These are phyloP conservation scores for Kregervanrija fluxuum DNA, from an alignment of 805 yeast species.

Conservation along the genomic window DNA sequence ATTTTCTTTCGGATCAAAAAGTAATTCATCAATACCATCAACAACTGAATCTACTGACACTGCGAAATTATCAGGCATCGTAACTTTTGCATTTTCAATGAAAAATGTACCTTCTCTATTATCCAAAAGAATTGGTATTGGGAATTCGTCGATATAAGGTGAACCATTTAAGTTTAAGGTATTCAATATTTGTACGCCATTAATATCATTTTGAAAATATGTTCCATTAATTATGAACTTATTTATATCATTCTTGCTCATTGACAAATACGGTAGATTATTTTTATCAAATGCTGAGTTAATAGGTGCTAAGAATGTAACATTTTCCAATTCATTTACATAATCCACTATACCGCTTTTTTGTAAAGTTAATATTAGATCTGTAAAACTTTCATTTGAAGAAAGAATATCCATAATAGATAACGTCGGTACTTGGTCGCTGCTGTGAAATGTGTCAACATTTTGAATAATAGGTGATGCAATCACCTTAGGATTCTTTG, in stretches of 20 bases:
- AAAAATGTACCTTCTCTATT: constrained; percentile 25
- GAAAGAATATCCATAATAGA: constrained; percentile 67
- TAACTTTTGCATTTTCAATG: constrained; percentile 41
- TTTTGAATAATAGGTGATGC: too few species aligned
- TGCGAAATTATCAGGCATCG: constrained; percentile 53
- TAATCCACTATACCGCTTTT: constrained; percentile 53
- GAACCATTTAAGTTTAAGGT: constrained; percentile 19
- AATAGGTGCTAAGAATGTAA: constrained; percentile 74
- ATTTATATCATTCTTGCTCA: constrained; percentile 13
- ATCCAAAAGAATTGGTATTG: constrained; percentile 28
- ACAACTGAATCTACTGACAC: constrained; percentile 57
- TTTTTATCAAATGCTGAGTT: constrained; percentile 56
- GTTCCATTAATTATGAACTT: constrained; percentile 32
- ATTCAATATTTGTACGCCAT: constrained; percentile 22
- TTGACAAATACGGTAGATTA: constrained; percentile 1
- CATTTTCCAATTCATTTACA: constrained; percentile 50
- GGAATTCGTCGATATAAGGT: constrained; percentile 9
- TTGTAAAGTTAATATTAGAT: constrained; percentile 55
- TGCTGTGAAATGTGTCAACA: too few species aligned
- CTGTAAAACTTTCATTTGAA: constrained; percentile 57
- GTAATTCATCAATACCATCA: constrained; percentile 49
- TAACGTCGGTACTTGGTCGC: constrained; percentile 22
- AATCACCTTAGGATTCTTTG: too few species aligned
- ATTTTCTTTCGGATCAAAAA: constrained; percentile 30
- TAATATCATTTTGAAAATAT: constrained; percentile 20